Conservation (phyloP, 768 basidiomycete species). For the Mycena vitilis region DNA sequence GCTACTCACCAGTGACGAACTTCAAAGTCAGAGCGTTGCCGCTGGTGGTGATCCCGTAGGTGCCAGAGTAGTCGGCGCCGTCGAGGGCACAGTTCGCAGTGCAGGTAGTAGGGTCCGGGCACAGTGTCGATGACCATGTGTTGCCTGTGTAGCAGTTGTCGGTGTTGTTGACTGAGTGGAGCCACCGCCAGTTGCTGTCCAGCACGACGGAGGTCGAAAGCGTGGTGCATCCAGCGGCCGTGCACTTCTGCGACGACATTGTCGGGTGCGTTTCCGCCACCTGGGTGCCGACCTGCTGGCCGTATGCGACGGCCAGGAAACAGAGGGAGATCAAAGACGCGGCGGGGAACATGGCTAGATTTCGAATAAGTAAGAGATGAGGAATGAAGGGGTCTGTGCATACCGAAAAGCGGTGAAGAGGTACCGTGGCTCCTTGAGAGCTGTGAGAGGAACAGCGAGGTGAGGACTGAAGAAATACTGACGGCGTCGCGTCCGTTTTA, state of each 20-base stretch:
- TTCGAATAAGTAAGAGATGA: background rate
- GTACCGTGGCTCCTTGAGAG: conserved; percentile 23
- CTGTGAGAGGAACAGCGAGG: conserved; percentile 22
- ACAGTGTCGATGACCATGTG: conserved; percentile 63
- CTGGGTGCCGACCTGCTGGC: conserved; percentile 63
- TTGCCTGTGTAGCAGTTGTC: conserved; percentile 68
- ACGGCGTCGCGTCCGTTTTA: conserved; percentile 11
- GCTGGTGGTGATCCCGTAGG: conserved; percentile 64
- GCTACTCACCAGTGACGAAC: conserved; percentile 52
- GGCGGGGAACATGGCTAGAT: conserved; percentile 50
- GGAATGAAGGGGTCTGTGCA: conserved; percentile 7
- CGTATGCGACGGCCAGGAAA: conserved; percentile 56
- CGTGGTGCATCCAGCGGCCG: conserved; percentile 56
- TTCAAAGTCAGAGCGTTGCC: conserved; percentile 61
- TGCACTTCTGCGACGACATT: conserved; percentile 60
- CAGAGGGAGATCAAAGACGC: conserved; percentile 54
- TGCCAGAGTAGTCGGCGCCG: conserved; percentile 60
- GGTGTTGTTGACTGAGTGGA: conserved; percentile 50
- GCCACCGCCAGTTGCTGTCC: conserved; percentile 68
- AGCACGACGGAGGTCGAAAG: conserved; percentile 54
- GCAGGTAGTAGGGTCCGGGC: conserved; percentile 62
- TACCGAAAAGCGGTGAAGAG: background rate
- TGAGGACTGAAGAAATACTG: conserved; percentile 18
- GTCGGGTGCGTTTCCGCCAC: conserved; percentile 62
- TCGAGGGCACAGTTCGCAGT: conserved; percentile 57